Base-by-base conservation (phyloP, 441 rosid genomes). In the Eruca vesicaria region DNA sequence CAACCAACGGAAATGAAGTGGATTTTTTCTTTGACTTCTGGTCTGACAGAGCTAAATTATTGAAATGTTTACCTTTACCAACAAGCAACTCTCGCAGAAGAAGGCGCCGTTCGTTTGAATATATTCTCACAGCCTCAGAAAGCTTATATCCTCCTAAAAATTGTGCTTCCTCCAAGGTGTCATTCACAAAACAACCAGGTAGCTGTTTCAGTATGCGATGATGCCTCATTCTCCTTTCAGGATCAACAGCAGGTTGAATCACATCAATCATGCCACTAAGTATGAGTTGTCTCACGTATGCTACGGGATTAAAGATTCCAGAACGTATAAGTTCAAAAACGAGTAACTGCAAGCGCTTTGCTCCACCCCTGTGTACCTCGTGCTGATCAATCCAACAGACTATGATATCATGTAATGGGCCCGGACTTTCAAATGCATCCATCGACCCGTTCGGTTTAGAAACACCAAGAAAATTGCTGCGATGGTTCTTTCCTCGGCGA, bases 361-460 rank as follows among this genome's bases (percentile, higher is more conserved):
- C 76, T 73, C 97, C 97, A 69, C 94, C 90, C 74, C 78, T 89
- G 65, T 84, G 88, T 61, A 85, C 87, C 79, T 93, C 98, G 72
- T 97, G 98, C 80, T 94, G 99, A 85, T 97, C 99, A 41, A 97
- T 92, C 99, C 99, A 97, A 78, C 99, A 97, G 32, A 94, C 98
- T 55, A 91, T 79, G 82, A 90, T 85, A 82, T 97, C 99, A 79
- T 97, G 99, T 66, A 97, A 79, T 36, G 97, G 92, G 57, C 99
- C 91, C 8, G 98, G 98, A 72, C 98, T 94, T 80, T 93, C 92
- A 80, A 93, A 94, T 61, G 89, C 72, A 81, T 88, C 92, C 26
- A 86, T 65, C 43, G 81, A 77, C 63, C 79, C 63, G 55, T 57
- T 73, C 71, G 68, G 82, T 77, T 82, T 85, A 41, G 79, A 69